These are phyloP conservation scores for Zoysia japonica DNA, from an alignment of 176 grass and related monocot species.

Conservation along the genomic window DNA sequence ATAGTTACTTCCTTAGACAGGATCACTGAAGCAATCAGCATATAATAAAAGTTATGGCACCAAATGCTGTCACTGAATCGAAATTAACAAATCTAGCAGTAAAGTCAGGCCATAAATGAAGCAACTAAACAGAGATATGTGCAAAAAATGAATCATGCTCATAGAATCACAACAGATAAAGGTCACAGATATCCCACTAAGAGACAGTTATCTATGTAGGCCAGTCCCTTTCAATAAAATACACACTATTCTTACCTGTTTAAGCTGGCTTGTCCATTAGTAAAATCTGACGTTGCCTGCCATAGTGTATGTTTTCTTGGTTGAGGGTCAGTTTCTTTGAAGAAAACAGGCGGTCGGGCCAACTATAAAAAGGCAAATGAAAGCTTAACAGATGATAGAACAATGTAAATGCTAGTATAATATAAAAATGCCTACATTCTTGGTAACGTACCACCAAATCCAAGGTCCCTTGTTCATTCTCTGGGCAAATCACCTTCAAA, in stretches of 20 bases:
- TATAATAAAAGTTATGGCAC: background rate
- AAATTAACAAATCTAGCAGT: background rate
- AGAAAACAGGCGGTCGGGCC: slow-evolving; percentile 70
- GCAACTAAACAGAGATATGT: background rate
- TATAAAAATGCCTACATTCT: slow-evolving; percentile 23
- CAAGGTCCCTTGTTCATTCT: slow-evolving; percentile 57
- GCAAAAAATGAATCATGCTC: background rate
- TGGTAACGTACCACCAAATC: slow-evolving; percentile 59
- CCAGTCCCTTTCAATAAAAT: background rate
- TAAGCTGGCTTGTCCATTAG: slow-evolving; percentile 62
- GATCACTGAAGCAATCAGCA: background rate
- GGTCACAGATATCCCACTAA: background rate
- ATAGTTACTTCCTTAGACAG: slow-evolving; percentile 9
- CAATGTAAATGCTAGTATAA: background rate
- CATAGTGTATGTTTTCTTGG: slow-evolving; percentile 91
- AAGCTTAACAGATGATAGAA: slow-evolving; percentile 12
- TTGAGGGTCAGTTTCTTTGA: slow-evolving; percentile 77
- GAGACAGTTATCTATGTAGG: background rate
- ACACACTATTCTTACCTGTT: slow-evolving; percentile 49
- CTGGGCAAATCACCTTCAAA: slow-evolving; percentile 57
- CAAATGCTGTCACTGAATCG: background rate
- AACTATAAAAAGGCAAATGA: slow-evolving; percentile 55
- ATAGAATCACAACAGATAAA: background rate
- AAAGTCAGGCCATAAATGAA: background rate
- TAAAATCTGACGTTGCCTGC: slow-evolving; percentile 79